A percentile compares a stretch with the other conserved stretches of the same genome.
Conservation (phyloP, 2,329 filamentous ascomycete genomes). For the Rachicladosporium sp. region DNA sequence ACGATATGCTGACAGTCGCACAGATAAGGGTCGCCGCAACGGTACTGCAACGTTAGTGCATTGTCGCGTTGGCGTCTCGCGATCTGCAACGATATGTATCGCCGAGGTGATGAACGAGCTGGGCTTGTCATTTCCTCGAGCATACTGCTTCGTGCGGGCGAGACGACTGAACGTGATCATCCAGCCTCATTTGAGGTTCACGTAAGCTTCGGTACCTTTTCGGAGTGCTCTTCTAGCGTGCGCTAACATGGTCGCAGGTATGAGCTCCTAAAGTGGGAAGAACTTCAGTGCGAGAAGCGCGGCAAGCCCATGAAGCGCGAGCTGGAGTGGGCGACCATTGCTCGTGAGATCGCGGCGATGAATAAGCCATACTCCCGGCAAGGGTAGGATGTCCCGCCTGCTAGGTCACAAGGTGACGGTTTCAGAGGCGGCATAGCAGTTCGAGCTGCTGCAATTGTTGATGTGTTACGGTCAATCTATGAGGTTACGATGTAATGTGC, state of each 20-base stretch:
- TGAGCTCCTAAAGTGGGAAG: conserved; percentile 93
- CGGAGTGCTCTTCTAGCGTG: neutral
- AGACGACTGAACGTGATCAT: conserved; percentile 94
- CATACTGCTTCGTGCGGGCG: conserved; percentile 92
- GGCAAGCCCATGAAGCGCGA: conserved; percentile 53
- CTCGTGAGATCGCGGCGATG: conserved; percentile 86
- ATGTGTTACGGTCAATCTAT: too few relatives aligned
- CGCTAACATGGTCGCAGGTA: conserved; percentile 33
- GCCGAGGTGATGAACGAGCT: conserved; percentile 90
- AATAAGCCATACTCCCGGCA: conserved; percentile 81
- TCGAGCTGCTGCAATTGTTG: too few relatives aligned
- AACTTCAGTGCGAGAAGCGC: conserved; percentile 51
- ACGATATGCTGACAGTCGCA: conserved; percentile 8
- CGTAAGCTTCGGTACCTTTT: conserved; percentile 34
- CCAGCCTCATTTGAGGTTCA: conserved; percentile 87
- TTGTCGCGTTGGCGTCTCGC: conserved; percentile 88
- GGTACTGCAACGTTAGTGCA: conserved; percentile 85
- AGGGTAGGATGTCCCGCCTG: conserved; percentile 7
- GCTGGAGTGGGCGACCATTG: conserved; percentile 80
- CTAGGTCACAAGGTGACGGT: too few relatives aligned
- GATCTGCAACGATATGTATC: conserved; percentile 94
- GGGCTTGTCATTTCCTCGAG: conserved; percentile 72
- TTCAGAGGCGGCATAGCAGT: too few relatives aligned
- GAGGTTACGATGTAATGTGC: too few relatives aligned
- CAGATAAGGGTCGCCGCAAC: conserved; percentile 66